Percentiles rank a stretch among this genome's conserved stretches.
phyloP scores from a whole-genome alignment of 2,329 filamentous ascomycete species.

The Aspergillus awamori region DNA sequence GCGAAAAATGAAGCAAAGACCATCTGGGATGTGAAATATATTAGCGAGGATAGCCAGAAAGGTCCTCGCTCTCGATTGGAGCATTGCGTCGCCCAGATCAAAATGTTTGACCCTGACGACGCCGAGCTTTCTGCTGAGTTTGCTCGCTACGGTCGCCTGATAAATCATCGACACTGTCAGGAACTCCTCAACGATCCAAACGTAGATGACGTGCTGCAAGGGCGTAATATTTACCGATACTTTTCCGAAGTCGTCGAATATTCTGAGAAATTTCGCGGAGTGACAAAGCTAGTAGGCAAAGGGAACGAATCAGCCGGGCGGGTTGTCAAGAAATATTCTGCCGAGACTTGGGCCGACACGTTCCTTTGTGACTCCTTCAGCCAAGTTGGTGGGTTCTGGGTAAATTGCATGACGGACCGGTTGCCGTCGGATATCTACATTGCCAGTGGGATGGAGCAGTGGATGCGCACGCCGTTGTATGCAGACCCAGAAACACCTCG shows the following conservation, averaged over 20 bases:
- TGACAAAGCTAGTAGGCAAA: conserved; percentile 26
- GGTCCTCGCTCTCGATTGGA: conserved; percentile 8
- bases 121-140: conserved; percentile 15
- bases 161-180: conserved; percentile 19
- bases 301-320: conserved; percentile 27
- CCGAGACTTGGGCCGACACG: conserved; percentile 31
- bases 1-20: not conserved
- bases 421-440: conserved; percentile 33
- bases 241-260: conserved; percentile 26
- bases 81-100: conserved; percentile 18
- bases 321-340: conserved; percentile 20
- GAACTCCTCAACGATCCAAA: conserved; percentile 23
- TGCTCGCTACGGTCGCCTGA: conserved; percentile 17
- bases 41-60: conserved; percentile 8
- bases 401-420: conserved; percentile 41
- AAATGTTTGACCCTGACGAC: conserved; percentile 10
- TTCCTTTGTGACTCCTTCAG: conserved; percentile 34
- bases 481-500: conserved; percentile 6
- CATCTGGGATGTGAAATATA: conserved; percentile 18
- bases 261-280: conserved; percentile 18
- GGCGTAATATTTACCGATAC: conserved; percentile 23
- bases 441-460: conserved; percentile 33
- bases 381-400: conserved; percentile 43
- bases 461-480: conserved; percentile 31
- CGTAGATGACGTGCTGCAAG: conserved; percentile 27